Conservation (phyloP, 2,329 filamentous ascomycete species). For the Aspergillus fumigatus region DNA sequence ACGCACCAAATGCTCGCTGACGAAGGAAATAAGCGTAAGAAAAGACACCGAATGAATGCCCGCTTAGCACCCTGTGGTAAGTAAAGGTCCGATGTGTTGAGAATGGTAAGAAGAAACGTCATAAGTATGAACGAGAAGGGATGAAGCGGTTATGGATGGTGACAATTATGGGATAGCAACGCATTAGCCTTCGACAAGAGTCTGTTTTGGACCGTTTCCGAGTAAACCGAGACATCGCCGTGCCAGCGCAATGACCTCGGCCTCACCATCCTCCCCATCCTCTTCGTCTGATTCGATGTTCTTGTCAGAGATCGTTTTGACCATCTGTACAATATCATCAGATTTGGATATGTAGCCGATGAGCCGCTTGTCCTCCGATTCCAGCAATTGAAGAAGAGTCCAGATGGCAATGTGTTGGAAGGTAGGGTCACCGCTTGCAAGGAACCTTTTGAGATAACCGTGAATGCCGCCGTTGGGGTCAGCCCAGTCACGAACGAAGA, state of each 20-base stretch:
- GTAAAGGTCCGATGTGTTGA: slow-evolving; percentile 15
- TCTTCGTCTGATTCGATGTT: slow-evolving; percentile 84
- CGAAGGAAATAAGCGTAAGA: slow-evolving; percentile 12
- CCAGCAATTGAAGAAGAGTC: slow-evolving; percentile 91
- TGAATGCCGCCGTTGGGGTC: slow-evolving; percentile 92
- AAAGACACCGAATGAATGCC: slow-evolving; percentile 27
- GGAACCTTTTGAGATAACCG: slow-evolving; percentile 87
- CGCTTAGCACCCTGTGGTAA: slow-evolving; percentile 26
- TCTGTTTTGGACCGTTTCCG: slow-evolving; percentile 68
- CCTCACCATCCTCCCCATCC: slow-evolving; percentile 83
- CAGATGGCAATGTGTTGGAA: slow-evolving; percentile 99
- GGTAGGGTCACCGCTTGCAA: slow-evolving; percentile 89
- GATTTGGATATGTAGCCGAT: slow-evolving; percentile 84
- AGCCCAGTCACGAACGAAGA: slow-evolving; percentile 91
- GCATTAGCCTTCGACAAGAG: slow-evolving; percentile 70
- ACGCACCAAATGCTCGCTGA: slow-evolving; percentile 34
- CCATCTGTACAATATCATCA: slow-evolving; percentile 86
- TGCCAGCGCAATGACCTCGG: slow-evolving; percentile 86
- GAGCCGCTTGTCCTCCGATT: slow-evolving; percentile 89
- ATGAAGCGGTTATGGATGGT: slow-evolving; percentile 12
- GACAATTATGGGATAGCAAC: slow-evolving; percentile 2
- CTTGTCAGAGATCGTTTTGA: slow-evolving; percentile 84
- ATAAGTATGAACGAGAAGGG: slow-evolving; percentile 15
- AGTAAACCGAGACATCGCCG: slow-evolving; percentile 84
- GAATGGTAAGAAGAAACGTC: slow-evolving; percentile 5